Percentiles rank a stretch among this genome's conserved stretches.
phyloP scores from a whole-genome alignment of 1,284 basidiomycete genomes.

The Trametes sp. region DNA sequence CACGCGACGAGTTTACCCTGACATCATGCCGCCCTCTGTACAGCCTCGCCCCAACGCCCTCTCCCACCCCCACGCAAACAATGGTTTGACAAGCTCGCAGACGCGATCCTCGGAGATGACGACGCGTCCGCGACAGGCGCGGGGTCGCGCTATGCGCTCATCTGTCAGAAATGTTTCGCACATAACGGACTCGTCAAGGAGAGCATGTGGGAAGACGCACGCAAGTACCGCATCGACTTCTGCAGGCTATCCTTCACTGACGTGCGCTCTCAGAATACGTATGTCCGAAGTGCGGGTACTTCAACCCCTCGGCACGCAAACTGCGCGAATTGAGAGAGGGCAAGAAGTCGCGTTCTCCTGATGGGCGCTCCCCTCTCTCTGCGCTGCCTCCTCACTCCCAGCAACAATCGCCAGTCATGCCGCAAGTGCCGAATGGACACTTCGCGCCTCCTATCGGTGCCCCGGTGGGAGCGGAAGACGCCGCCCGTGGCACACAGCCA shows the following conservation, averaged over 20 bases:
- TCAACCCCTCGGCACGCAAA: constrained; percentile 66
- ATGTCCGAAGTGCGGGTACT: constrained; percentile 78
- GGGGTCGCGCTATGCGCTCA: constrained; percentile 86
- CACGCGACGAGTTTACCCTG: not conserved
- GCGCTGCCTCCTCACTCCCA: not conserved
- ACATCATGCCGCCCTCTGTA: not conserved
- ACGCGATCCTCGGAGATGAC: constrained; percentile 87
- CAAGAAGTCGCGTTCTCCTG: constrained; percentile 29
- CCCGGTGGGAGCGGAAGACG: constrained; percentile 6
- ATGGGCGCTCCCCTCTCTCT: constrained; percentile 10
- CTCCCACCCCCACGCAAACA: constrained; percentile 73
- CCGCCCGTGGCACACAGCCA: constrained; percentile 1
- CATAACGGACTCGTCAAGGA: constrained; percentile 96
- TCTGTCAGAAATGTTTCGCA: constrained; percentile 91
- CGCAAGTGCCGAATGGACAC: constrained; percentile 9
- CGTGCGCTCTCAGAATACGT: constrained; percentile 65
- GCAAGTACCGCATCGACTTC: constrained; percentile 57
- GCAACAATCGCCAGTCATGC: not conserved
- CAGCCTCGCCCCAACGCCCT: constrained; percentile 49
- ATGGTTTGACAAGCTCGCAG: constrained; percentile 91
- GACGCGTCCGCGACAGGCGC: constrained; percentile 57
- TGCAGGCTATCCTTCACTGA: not conserved
- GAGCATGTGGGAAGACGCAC: constrained; percentile 88
- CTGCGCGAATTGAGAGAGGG: constrained; percentile 41
- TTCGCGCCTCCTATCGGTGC: constrained; percentile 20